Evolutionary conservation across 768 basidiomycete genomes (phyloP).

Genomic region (Podaxis sp.): DNA sequence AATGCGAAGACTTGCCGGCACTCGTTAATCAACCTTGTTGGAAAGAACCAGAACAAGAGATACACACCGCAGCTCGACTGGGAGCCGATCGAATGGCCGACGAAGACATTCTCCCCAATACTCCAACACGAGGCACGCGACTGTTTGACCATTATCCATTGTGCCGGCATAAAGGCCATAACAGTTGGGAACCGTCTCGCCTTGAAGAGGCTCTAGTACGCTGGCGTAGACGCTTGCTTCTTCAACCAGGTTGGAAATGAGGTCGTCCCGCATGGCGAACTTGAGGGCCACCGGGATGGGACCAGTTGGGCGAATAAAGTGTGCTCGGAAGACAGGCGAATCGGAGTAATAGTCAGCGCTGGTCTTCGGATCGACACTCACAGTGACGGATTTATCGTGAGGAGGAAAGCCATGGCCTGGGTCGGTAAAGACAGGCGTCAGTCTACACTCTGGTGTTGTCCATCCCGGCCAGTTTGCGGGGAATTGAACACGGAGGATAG

Average conservation of each 20-base stretch:
- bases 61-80: conserved; percentile 31
- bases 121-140: conserved; percentile 37
- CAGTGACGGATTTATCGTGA: conserved; percentile 20
- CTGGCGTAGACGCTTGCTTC: conserved; percentile 33
- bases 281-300: conserved; percentile 28
- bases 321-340: conserved; percentile 34
- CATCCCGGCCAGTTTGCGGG: conserved; percentile 36
- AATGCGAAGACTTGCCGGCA: conserved; percentile 27
- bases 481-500: conserved; percentile 31
- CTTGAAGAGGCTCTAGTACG: conserved; percentile 30
- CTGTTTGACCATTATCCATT: conserved; percentile 28
- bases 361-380: conserved; percentile 29
- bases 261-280: conserved; percentile 37
- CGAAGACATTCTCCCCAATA: conserved; percentile 34
- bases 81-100: conserved; percentile 27
- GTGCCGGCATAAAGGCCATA: conserved; percentile 34
- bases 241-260: conserved; percentile 31
- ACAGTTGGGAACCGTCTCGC: conserved; percentile 29
- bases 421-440: conserved; percentile 18
- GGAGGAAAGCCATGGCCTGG: conserved; percentile 10
- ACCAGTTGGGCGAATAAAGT: conserved; percentile 17
- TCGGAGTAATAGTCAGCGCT: conserved; percentile 34
- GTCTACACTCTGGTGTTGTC: conserved; percentile 28
- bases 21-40: not conserved
- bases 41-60: not conserved